Evolutionary conservation across 768 basidiomycete species (phyloP), one percentile per base, ranked within the genome.

Genomic region (Rubroboletus satanas): DNA sequence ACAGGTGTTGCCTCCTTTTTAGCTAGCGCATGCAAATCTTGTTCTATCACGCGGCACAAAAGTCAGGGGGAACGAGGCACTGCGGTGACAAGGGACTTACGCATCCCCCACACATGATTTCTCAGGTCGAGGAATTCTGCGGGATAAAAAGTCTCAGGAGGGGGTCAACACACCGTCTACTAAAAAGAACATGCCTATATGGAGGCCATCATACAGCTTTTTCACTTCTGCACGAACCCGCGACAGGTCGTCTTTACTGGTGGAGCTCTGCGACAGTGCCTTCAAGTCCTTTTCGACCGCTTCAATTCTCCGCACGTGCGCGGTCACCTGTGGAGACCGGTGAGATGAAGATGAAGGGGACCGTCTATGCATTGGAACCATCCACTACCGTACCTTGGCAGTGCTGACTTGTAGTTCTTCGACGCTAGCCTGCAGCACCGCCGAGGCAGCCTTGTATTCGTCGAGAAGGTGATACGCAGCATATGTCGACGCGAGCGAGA

Each of bases 211-310:
- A 54, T 92, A 90, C 17, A 93, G 69, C 68, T 92, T 93, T 82
- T 94, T 95, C 58, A 85, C 79, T 69, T 97, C 94, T 11, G 82
- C 81, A 55, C 93, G 77, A 8, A 92, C 73, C 54, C 83, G 79
- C 23, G 83, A 79, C 33, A 92, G 74, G 59, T 97, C 94, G 39
- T 93, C 93, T 71, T 92, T 94, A 31, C 79, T 79, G 8, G 88
- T 80, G 2, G 87, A 79, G 18, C 75, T 72, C 47, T 84, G 81
- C 7, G 79, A 76, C 26, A 97, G 66, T 0, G 86, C 84, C 68
- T 89, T 92, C 62, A 95, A 68, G 62, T 94, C 91, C 69, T 92
- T 92, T 73, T 97, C 93, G 2, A 95, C 90, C 4, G 85, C 82
- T 68, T 94, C 89, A 64, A 93, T 92, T 53, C 89, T 75, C 58